phyloP scores from a whole-genome alignment of 805 yeast genomes.

The Wickerhamomyces silvicola region DNA sequence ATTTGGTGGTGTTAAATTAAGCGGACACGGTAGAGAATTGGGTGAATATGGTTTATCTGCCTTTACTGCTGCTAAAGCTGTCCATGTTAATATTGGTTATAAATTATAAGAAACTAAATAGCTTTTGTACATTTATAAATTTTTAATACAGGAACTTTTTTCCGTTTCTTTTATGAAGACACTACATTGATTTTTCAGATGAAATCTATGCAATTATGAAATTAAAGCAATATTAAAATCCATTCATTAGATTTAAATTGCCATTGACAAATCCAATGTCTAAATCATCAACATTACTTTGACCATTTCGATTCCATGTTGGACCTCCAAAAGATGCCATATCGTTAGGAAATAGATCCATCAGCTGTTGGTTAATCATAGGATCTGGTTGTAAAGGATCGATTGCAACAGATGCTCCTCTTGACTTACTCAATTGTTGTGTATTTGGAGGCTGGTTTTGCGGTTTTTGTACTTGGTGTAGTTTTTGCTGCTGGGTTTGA shows the following conservation, averaged over 20 bases:
- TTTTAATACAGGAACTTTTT: not conserved
- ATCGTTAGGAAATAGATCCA: constrained; percentile 20
- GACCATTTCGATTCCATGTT: not conserved
- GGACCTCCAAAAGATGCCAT: not conserved
- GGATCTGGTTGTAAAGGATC: constrained; percentile 24
- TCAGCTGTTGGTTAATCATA: constrained; percentile 10
- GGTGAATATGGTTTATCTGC: constrained; percentile 58
- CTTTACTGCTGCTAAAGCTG: constrained; percentile 61
- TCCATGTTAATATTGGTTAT: constrained; percentile 59
- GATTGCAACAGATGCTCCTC: constrained; percentile 14
- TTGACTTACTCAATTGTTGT: constrained; percentile 2
- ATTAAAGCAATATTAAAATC: constrained; percentile 4
- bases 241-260: constrained; percentile 10
- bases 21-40: constrained; percentile 63
- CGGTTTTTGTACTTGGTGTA: not conserved
- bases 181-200: not conserved
- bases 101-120: constrained; percentile 8
- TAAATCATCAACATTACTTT: constrained; percentile 5
- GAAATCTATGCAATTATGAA: too few species aligned
- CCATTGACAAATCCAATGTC: constrained; percentile 5
- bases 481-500: constrained; percentile 1
- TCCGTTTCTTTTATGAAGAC: not conserved
- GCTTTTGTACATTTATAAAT: not conserved
- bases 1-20: constrained; percentile 63
- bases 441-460: not conserved